These are phyloP conservation scores for Aspergillus hancockii DNA, from an alignment of 495 filamentous ascomycete species.

Conservation along the genomic window DNA sequence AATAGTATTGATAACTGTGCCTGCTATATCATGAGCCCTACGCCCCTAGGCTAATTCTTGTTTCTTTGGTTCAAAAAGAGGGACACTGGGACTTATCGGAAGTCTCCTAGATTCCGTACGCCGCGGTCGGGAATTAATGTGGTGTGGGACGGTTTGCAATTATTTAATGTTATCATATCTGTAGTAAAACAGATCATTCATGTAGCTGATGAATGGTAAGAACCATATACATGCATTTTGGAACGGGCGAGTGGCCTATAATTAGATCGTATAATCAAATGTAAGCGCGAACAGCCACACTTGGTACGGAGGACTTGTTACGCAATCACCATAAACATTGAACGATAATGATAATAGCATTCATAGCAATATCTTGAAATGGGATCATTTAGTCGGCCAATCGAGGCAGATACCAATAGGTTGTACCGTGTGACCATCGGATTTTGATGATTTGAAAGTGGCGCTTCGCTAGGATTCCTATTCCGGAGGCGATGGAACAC, in stretches of 20 bases:
- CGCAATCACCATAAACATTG: neutral
- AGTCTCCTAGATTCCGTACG: too few species aligned
- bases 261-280: too few species aligned
- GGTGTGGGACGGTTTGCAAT: neutral
- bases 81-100: neutral
- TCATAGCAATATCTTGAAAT: neutral
- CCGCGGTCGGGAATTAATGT: too few species aligned
- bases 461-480: neutral
- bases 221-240: too few species aligned
- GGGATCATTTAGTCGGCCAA: neutral
- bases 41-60: slow-evolving; percentile 2
- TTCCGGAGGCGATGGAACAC: slow-evolving; percentile 7
- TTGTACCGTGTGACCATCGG: slow-evolving; percentile 12
- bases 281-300: neutral
- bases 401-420: neutral
- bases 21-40: neutral
- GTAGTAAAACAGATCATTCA: too few species aligned
- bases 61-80: neutral
- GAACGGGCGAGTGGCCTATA: too few species aligned
- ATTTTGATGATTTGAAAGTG: neutral
- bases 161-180: neutral
- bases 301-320: neutral
- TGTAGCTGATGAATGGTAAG: too few species aligned
- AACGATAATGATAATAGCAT: neutral
- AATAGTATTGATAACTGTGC: too few species aligned